Evolutionary conservation across 441 rosid species (phyloP).

Genomic region (Syzygium syzygioides): DNA sequence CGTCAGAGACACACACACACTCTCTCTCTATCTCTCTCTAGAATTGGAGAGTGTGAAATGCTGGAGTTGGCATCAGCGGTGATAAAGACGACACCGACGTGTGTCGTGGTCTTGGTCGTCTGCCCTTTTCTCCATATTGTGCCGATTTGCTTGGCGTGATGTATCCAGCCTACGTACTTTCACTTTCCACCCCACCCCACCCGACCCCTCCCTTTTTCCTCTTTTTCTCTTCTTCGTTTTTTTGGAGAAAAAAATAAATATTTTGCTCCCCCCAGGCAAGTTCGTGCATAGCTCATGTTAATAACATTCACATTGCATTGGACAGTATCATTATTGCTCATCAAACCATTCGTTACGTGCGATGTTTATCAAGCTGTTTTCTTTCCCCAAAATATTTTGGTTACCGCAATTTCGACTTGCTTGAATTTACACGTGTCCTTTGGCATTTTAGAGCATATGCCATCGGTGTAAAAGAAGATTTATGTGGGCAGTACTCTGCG

Average conservation of each 20-base stretch:
- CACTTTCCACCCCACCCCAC: neutral
- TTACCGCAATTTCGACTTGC: neutral
- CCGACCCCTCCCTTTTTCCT: neutral
- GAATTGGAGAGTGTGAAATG: neutral
- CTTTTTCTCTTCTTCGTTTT: neutral
- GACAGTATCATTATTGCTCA: neutral
- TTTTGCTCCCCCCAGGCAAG: neutral
- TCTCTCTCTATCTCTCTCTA: neutral
- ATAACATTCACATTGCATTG: neutral
- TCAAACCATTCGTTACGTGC: neutral
- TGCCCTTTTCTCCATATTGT: neutral
- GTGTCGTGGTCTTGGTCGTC: neutral
- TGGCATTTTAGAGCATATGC: neutral
- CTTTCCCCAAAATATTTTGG: neutral
- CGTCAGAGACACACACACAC: neutral
- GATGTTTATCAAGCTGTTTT: neutral
- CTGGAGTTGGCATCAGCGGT: neutral
- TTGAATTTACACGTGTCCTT: neutral
- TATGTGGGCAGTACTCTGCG: accelerated
- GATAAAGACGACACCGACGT: neutral
- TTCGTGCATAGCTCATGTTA: neutral
- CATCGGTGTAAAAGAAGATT: neutral
- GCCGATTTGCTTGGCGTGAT: neutral
- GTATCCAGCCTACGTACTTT: neutral
- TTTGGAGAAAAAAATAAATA: neutral